A percentile compares a stretch with the other conserved stretches of the same genome.
These are phyloP conservation scores for Globisporangium viniferum DNA, from an alignment of 352 stramenopile genomes.

Conservation along the genomic window DNA sequence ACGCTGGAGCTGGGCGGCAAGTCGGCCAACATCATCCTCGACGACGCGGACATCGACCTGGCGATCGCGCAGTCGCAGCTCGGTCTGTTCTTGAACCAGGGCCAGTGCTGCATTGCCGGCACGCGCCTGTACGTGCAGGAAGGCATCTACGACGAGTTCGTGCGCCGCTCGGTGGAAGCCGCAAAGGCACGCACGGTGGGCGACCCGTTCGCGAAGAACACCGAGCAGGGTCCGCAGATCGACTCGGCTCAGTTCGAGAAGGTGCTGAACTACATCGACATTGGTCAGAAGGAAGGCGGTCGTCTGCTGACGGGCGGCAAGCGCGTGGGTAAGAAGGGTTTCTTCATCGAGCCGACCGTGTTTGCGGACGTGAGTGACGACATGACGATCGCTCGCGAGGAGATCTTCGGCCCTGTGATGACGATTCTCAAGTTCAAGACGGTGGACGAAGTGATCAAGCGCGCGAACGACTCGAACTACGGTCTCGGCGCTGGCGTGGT, in stretches of 20 bases:
- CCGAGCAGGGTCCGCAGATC: conserved; percentile 58
- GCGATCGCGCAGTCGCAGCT: conserved; percentile 46
- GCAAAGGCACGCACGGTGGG: conserved; percentile 55
- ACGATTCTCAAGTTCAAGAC: conserved; percentile 87
- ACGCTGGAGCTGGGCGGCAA: conserved; percentile 80
- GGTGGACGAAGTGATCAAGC: conserved; percentile 84
- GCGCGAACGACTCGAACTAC: conserved; percentile 86
- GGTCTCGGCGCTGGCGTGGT: conserved; percentile 88
- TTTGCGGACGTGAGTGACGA: conserved; percentile 78
- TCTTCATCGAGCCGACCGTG: conserved; percentile 93
- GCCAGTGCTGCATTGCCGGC: conserved; percentile 86
- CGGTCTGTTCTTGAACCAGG: conserved; percentile 84
- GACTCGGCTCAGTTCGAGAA: conserved; percentile 75
- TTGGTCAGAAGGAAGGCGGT: conserved; percentile 82
- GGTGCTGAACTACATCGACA: conserved; percentile 82
- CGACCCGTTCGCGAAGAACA: conserved; percentile 38
- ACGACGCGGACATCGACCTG: conserved; percentile 66
- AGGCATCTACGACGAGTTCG: conserved; percentile 86
- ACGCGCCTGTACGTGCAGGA: conserved; percentile 89
- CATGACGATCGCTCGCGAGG: conserved; percentile 89
- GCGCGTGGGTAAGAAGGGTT: conserved; percentile 57
- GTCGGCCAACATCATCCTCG: conserved; percentile 70
- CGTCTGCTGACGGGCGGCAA: conserved; percentile 79
- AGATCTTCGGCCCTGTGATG: conserved; percentile 93
- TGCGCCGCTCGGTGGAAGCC: conserved; percentile 48